Evolutionary conservation across 495 filamentous ascomycete species (phyloP).

Genomic region (Aspergillus steynii): DNA sequence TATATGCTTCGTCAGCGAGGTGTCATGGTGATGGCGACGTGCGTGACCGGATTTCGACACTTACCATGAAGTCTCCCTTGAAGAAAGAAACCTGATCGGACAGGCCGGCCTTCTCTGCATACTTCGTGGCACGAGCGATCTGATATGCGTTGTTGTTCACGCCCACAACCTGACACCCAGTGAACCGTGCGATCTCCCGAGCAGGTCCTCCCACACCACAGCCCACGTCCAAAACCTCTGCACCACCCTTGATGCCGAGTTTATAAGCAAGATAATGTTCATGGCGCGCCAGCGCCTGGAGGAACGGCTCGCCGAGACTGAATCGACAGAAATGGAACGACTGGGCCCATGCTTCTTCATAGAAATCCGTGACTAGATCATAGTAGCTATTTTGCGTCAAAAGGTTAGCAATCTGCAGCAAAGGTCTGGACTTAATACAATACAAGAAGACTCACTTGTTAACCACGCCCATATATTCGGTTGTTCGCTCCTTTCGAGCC

Average conservation of each 20-base stretch:
- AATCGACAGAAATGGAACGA: slow-evolving; percentile 11
- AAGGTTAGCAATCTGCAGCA: slow-evolving; percentile 1
- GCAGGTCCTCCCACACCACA: slow-evolving; percentile 6
- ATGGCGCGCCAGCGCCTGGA: slow-evolving; percentile 7
- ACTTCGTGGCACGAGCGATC: slow-evolving; percentile 4
- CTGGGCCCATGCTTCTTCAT: slow-evolving; percentile 9
- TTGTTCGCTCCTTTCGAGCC: slow-evolving; percentile 6
- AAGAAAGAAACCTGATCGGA: slow-evolving; percentile 5
- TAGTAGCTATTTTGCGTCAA: not conserved
- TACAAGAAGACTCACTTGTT: slow-evolving; percentile 2
- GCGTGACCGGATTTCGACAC: not conserved
- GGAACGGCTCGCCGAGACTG: slow-evolving; percentile 3
- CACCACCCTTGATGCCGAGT: slow-evolving; percentile 1
- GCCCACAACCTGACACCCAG: slow-evolving; percentile 4
- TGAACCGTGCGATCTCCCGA: slow-evolving; percentile 7
- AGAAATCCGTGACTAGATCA: slow-evolving; percentile 7
- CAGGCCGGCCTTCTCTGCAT: slow-evolving; percentile 5
- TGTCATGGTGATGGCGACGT: too few relatives aligned
- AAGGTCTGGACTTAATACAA: not conserved
- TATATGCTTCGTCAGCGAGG: not conserved
- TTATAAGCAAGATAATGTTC: slow-evolving; percentile 8
- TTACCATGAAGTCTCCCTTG: slow-evolving; percentile 10
- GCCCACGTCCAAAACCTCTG: slow-evolving; percentile 7
- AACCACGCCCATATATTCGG: slow-evolving; percentile 9
- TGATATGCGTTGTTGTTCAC: slow-evolving; percentile 10